phyloP scores from a whole-genome alignment of 805 yeast species.

The Komagataella populi region DNA sequence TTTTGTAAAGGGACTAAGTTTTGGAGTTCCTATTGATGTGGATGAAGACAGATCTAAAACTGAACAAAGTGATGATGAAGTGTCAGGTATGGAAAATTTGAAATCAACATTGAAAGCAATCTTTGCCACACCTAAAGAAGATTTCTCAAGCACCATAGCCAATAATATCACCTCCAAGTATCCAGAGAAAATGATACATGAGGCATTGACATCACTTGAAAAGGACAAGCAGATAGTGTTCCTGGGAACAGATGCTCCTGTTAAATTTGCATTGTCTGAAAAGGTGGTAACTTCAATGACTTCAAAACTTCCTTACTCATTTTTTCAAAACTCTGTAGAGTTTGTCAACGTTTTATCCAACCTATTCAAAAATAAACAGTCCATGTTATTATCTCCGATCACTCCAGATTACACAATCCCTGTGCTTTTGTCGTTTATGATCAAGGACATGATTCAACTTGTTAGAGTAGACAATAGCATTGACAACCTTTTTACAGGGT shows the following conservation, averaged over 20 bases:
- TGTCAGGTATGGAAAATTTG: slow-evolving; percentile 17
- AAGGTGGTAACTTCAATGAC: slow-evolving; percentile 25
- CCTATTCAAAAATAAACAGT: slow-evolving; percentile 32
- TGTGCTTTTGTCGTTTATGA: slow-evolving; percentile 40
- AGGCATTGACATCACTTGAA: slow-evolving; percentile 37
- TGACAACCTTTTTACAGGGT: slow-evolving; percentile 38
- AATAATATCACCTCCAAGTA: slow-evolving; percentile 28
- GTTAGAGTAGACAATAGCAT: slow-evolving; percentile 43
- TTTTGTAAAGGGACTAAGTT: slow-evolving; percentile 29
- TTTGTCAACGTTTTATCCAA: slow-evolving; percentile 31
- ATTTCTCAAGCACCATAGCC: slow-evolving; percentile 32
- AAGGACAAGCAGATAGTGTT: slow-evolving; percentile 42
- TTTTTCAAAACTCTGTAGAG: slow-evolving; percentile 29
- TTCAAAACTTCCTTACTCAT: slow-evolving; percentile 21
- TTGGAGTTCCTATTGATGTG: slow-evolving; percentile 19
- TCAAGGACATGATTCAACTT: slow-evolving; percentile 24
- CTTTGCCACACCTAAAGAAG: slow-evolving; percentile 37
- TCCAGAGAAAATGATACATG: slow-evolving; percentile 31
- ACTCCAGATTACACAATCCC: slow-evolving; percentile 53
- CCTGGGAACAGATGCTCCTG: slow-evolving; percentile 31
- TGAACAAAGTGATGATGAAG: slow-evolving; percentile 4
- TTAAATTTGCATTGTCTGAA: slow-evolving; percentile 46
- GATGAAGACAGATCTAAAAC: background rate
- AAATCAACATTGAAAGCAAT: slow-evolving; percentile 37
- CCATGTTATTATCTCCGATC: slow-evolving; percentile 37